phyloP scores from a whole-genome alignment of 2,329 filamentous ascomycete species.

The Metarhizium sp. region DNA sequence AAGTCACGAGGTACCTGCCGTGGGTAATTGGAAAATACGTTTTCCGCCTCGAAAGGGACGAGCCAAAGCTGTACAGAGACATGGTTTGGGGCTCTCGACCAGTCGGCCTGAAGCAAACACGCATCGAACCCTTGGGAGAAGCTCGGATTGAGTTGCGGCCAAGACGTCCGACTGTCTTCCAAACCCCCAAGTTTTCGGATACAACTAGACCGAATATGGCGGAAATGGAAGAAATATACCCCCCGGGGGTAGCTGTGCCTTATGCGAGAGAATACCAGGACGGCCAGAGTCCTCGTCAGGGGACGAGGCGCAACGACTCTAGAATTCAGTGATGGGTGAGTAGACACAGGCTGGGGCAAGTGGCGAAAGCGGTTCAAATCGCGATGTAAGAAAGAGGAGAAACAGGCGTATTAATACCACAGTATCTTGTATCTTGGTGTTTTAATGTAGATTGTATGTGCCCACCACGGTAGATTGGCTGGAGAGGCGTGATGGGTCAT shows the following conservation, averaged over 20 bases:
- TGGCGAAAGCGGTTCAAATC: no score
- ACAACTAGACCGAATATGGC: neutral
- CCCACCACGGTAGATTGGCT: no score
- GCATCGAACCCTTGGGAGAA: neutral
- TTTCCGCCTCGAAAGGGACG: conserved; percentile 9
- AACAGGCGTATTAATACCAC: no score
- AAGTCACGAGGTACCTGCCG: conserved; percentile 23
- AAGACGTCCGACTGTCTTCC: neutral
- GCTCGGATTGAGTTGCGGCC: neutral
- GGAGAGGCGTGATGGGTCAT: no score
- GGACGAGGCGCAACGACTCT: neutral
- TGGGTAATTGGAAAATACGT: conserved; percentile 23
- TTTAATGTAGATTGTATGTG: no score
- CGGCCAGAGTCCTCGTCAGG: neutral
- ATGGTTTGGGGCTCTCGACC: conserved; percentile 18
- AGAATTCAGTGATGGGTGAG: neutral
- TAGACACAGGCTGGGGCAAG: neutral
- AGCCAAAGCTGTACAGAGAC: conserved; percentile 24
- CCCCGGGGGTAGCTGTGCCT: neutral
- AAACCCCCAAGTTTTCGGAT: neutral
- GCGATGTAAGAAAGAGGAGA: no score
- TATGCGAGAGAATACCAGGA: neutral
- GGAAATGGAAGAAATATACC: conserved; percentile 2
- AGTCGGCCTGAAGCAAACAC: conserved; percentile 2
- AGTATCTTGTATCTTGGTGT: no score